Evolutionary conservation across 1,284 basidiomycete species (phyloP).

Genomic region (Ustilago tritici): DNA sequence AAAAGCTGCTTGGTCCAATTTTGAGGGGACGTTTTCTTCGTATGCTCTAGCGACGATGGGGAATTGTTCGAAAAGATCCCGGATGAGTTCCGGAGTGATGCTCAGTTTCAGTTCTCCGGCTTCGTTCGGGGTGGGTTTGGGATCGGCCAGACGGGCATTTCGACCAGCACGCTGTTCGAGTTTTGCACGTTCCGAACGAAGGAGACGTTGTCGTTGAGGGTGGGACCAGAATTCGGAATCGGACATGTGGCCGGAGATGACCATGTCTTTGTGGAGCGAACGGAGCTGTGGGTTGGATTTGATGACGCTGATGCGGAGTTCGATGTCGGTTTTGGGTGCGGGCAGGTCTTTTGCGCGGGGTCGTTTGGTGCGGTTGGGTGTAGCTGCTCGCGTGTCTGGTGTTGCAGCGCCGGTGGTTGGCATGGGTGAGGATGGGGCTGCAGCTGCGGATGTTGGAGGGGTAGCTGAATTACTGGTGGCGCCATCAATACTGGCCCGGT

Average conservation of each 20-base stretch:
- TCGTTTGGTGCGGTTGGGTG: conserved; percentile 13
- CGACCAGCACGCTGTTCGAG: conserved; percentile 62
- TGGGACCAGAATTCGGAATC: conserved; percentile 69
- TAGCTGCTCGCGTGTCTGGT: conserved; percentile 18
- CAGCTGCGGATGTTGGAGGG: conserved; percentile 8
- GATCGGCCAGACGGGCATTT: conserved; percentile 66
- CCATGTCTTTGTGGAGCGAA: conserved; percentile 65
- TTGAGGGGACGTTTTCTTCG: conserved; percentile 87
- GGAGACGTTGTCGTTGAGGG: conserved; percentile 60
- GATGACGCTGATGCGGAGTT: conserved; percentile 62
- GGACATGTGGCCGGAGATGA: conserved; percentile 51
- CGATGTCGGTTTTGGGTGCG: conserved; percentile 50
- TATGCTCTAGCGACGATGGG: conserved; percentile 93
- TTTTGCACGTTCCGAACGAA: conserved; percentile 60
- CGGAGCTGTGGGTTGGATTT: conserved; percentile 58
- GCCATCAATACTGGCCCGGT: conserved; percentile 23
- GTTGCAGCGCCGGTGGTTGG: conserved; percentile 22
- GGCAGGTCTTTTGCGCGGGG: conserved; percentile 10
- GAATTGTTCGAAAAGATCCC: conserved; percentile 97
- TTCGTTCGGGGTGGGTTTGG: conserved; percentile 61
- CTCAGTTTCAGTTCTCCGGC: conserved; percentile 79
- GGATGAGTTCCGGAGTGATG: conserved; percentile 90
- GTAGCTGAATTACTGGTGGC: neutral
- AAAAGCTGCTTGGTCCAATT: conserved; percentile 89
- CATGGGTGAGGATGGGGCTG: conserved; percentile 23